Evolutionary conservation across 306 rosid species (phyloP).

Genomic region (Quillaja saponaria): DNA sequence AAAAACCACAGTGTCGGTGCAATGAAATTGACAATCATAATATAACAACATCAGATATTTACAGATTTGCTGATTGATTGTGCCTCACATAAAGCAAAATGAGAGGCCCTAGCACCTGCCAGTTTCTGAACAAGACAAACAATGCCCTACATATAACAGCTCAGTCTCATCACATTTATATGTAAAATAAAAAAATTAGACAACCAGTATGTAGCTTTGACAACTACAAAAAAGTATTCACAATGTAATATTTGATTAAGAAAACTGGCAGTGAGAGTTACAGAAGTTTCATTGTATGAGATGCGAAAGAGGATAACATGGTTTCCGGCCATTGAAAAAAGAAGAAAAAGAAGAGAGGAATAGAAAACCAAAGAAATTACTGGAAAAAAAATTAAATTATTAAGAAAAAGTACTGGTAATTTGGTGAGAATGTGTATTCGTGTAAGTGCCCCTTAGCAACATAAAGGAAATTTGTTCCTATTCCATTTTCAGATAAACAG

Average conservation of each 20-base stretch:
- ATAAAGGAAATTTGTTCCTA: neutral
- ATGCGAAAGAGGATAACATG: too few relatives aligned
- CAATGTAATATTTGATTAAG: neutral
- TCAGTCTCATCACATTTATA: slow-evolving; percentile 29
- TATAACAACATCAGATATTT: slow-evolving; percentile 15
- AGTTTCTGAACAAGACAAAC: slow-evolving; percentile 36
- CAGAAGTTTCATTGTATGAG: too few relatives aligned
- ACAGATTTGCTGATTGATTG: neutral
- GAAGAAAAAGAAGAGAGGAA: neutral
- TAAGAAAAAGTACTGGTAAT: neutral
- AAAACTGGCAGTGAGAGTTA: too few relatives aligned
- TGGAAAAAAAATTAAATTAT: neutral
- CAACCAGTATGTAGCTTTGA: neutral
- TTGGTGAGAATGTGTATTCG: neutral
- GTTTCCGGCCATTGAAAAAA: too few relatives aligned
- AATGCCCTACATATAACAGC: slow-evolving; percentile 40
- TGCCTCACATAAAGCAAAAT: slow-evolving; percentile 19
- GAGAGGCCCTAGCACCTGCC: slow-evolving; percentile 28
- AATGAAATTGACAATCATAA: slow-evolving; percentile 10
- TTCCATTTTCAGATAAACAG: neutral
- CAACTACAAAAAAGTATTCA: neutral
- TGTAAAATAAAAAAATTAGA: slow-evolving; percentile 11
- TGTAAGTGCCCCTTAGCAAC: neutral
- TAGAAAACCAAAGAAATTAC: neutral
- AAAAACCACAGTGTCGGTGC: slow-evolving; percentile 30